Evolutionary conservation across 805 yeast species (phyloP), one percentile per base, ranked within the genome.

Genomic region (Teunomyces aglyptinius): DNA sequence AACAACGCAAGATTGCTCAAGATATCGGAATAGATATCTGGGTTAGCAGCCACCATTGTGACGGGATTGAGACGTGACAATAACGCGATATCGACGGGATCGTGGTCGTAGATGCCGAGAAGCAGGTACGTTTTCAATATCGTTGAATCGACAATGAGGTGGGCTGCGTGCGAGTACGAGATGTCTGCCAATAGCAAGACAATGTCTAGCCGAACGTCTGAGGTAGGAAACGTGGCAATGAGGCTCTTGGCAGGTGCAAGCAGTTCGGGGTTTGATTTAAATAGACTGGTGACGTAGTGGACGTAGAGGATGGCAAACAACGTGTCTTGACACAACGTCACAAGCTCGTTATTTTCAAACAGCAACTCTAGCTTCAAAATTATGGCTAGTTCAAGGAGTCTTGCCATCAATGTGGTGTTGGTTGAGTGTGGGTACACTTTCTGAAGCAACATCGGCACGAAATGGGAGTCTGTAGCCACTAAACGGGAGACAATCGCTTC

Each of bases 301-400:
- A 65, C 49, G 8, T 59, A 44, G 31, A 63, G 47, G 6, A 60
- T 51, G n/a, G 52, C 55, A 34, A 57, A 58, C 32, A 68, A 55
- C 1, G 63, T 60, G 45, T 66, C 71, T 2, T 52, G 46, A 8
- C 43, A 48, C 12, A 49, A 13, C 1, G 20, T 12, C 7, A 41
- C 40, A n/a, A 64, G 43, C 18, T 56, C 60, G 4, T 36, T 38
- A 15, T 33, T 44, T 13, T 53, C 24, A 38, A 51, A 56, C 10
- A 13, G 22, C 38, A 31, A 15, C 13, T 31, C 16, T 6, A 31
- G 16, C 8, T 31, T 31, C 4, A 31, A 4, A 54, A 55, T 11
- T 42, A 44, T 11, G 20, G 16, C 6, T 47, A 39, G 10, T 38
- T 43, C n/a, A 24, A 46, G 44, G 11, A 57, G 49, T 19, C 67